phyloP scores from a whole-genome alignment of 306 rosid genomes.

The Dryas drummondii region DNA sequence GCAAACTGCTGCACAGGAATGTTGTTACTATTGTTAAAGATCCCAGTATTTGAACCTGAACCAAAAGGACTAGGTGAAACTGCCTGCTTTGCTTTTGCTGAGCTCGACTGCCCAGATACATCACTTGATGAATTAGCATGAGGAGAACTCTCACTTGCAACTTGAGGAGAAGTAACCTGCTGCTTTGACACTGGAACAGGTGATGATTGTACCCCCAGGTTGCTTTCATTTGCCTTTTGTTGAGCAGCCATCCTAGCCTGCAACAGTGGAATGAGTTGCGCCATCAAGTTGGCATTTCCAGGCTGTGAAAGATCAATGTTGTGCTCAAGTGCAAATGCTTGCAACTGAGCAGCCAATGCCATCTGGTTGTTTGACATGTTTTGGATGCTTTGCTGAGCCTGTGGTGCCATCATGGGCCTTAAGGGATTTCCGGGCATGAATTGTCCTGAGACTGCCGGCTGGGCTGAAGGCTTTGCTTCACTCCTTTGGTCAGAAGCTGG shows the following conservation, averaged over 20 bases:
- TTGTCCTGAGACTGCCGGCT: constrained; percentile 50
- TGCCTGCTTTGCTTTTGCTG: constrained; percentile 66
- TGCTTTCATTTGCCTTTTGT: constrained; percentile 59
- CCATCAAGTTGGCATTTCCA: constrained; percentile 63
- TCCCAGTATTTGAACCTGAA: constrained; percentile 46
- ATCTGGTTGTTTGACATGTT: constrained; percentile 66
- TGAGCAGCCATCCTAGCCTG: constrained; percentile 74
- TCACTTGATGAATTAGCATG: constrained; percentile 78
- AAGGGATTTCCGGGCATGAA: constrained; percentile 58
- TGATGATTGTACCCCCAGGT: constrained; percentile 59
- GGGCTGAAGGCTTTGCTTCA: constrained; percentile 61
- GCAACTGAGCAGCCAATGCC: constrained; percentile 61
- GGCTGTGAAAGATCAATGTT: constrained; percentile 84
- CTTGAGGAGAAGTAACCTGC: constrained; percentile 63
- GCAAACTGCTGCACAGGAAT: constrained; percentile 56
- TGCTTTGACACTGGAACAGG: constrained; percentile 68
- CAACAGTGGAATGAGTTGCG: constrained; percentile 69
- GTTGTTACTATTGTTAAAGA: constrained; percentile 49
- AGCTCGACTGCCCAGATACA: constrained; percentile 59
- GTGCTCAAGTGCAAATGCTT: constrained; percentile 78
- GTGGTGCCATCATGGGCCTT: constrained; percentile 62
- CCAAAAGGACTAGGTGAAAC: constrained; percentile 61
- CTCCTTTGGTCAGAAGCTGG: constrained; percentile 60
- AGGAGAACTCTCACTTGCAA: constrained; percentile 67
- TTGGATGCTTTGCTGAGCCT: constrained; percentile 58